These are phyloP conservation scores for Starmera amethionina DNA, from an alignment of 805 yeast genomes.

Conservation along the genomic window DNA sequence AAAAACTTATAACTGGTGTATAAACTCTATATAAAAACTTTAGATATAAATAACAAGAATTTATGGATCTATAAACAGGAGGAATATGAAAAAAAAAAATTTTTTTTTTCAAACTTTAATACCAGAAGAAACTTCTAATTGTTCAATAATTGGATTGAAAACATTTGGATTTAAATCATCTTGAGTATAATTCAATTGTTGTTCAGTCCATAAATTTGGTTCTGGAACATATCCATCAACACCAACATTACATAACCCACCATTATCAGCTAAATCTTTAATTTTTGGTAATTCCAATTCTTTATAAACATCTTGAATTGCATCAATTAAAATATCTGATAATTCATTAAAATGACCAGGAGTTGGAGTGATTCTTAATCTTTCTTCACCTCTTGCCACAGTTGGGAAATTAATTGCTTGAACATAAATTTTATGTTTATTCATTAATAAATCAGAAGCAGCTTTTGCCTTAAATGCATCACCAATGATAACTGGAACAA, in stretches of 20 bases:
- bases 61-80: no score
- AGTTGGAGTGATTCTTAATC: conserved; percentile 96
- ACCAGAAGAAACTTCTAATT: conserved; percentile 68
- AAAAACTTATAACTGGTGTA: neutral
- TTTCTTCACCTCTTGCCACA: conserved; percentile 90
- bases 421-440: conserved; percentile 81
- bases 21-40: neutral
- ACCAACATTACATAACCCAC: conserved; percentile 93
- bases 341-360: conserved; percentile 86
- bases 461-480: conserved; percentile 86
- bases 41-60: neutral
- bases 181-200: conserved; percentile 57
- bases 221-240: conserved; percentile 34
- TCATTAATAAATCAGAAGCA: conserved; percentile 84
- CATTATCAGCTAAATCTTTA: conserved; percentile 64
- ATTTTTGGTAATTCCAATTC: conserved; percentile 68
- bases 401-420: conserved; percentile 99
- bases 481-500: conserved; percentile 91
- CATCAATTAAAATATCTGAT: conserved; percentile 64
- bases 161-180: conserved; percentile 60
- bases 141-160: conserved; percentile 47
- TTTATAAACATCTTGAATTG: conserved; percentile 73
- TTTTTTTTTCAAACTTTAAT: conserved; percentile 12
- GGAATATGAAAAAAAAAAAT: no score
- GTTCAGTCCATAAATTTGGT: conserved; percentile 81